Evolutionary conservation across 2,329 filamentous ascomycete species (phyloP).

Genomic region (Dothideomycetes sp.): DNA sequence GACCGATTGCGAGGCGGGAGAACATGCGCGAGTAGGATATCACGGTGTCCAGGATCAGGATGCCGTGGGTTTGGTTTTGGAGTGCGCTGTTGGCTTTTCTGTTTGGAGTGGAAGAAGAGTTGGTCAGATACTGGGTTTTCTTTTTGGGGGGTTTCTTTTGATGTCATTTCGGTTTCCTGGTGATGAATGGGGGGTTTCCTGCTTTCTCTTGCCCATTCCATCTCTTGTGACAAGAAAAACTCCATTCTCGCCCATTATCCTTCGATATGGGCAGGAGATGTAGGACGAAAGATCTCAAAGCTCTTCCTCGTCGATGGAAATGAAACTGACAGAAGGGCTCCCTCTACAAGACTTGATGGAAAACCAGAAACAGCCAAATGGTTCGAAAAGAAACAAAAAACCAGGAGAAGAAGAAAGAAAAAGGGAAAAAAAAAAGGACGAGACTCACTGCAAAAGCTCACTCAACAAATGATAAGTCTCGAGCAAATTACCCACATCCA

Average conservation of each 20-base stretch:
- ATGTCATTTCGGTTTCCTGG: background rate
- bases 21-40: constrained; percentile 74
- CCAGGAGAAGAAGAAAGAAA: constrained; percentile 3
- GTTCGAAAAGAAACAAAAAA: background rate
- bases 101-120: background rate
- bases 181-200: background rate
- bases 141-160: too few species aligned
- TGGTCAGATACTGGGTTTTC: background rate
- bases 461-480: constrained; percentile 67
- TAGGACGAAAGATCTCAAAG: too few species aligned
- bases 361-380: too few species aligned
- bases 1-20: constrained; percentile 70
- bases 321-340: too few species aligned
- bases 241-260: too few species aligned
- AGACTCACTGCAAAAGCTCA: constrained; percentile 61
- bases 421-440: background rate
- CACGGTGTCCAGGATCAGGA: constrained; percentile 73
- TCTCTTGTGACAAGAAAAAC: too few species aligned
- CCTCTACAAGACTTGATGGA: too few species aligned
- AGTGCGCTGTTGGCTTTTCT: constrained; percentile 79
- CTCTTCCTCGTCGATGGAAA: too few species aligned
- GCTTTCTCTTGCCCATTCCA: background rate
- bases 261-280: too few species aligned
- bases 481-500: constrained; percentile 65
- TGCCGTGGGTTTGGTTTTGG: constrained; percentile 67